These are phyloP conservation scores for Lepraria neglecta DNA, from an alignment of 495 filamentous ascomycete genomes.

Conservation along the genomic window DNA sequence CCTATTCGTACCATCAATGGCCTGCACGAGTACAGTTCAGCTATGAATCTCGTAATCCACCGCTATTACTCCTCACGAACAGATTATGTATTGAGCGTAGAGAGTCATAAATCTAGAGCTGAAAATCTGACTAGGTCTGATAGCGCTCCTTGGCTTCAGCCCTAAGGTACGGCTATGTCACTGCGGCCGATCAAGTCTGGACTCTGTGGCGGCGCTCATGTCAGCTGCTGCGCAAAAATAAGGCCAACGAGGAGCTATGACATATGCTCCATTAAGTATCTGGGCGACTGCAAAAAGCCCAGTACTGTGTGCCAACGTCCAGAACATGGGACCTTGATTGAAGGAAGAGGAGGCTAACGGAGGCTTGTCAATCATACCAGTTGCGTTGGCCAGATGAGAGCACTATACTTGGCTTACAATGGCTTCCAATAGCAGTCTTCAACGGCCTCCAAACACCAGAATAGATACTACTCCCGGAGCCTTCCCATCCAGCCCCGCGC, in stretches of 20 bases:
- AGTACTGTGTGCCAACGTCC: background rate
- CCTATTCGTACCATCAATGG: no score
- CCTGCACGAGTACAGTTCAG: no score
- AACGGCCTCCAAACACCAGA: background rate
- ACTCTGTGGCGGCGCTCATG: background rate
- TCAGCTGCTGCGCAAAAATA: background rate
- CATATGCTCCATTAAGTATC: background rate
- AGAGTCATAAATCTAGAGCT: no score
- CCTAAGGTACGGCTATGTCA: no score
- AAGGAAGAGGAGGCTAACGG: background rate
- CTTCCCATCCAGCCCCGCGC: conserved; percentile 25
- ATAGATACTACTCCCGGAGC: conserved; percentile 22
- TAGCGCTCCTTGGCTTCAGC: background rate
- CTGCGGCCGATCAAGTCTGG: no score
- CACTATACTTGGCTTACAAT: background rate
- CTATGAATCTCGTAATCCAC: no score
- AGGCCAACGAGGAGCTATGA: background rate
- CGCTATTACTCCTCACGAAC: no score
- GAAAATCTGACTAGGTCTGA: no score
- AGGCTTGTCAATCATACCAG: background rate
- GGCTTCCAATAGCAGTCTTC: conserved; percentile 5
- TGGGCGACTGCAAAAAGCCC: conserved; percentile 5
- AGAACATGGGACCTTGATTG: conserved; percentile 4
- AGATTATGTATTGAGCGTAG: no score
- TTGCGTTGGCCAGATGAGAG: background rate